These are phyloP conservation scores for Kwoniella mangroviensis DNA, from an alignment of 768 basidiomycete genomes.

Conservation along the genomic window DNA sequence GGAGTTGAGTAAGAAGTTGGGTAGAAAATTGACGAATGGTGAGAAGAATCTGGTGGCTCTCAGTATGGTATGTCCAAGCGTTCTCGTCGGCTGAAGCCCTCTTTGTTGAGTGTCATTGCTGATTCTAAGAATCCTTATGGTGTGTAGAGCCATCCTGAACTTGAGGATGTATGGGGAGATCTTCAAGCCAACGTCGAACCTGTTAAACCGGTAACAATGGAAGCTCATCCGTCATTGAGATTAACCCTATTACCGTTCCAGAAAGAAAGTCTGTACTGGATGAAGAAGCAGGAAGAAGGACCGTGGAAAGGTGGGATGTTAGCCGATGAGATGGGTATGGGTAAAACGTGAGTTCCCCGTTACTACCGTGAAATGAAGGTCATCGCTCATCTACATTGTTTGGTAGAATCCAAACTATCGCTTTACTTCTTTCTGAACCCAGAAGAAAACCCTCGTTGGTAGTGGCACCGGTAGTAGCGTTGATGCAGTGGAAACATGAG, in stretches of 20 bases:
- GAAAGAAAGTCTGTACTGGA: conserved; percentile 91
- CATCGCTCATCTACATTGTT: background rate
- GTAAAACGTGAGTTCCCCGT: conserved; percentile 54
- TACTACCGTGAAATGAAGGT: conserved; percentile 69
- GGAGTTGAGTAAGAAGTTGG: conserved; percentile 65
- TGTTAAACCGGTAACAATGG: conserved; percentile 70
- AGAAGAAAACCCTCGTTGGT: conserved; percentile 81
- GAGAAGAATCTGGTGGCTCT: conserved; percentile 63
- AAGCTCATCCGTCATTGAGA: conserved; percentile 82
- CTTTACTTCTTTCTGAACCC: conserved; percentile 77
- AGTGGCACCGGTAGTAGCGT: conserved; percentile 70
- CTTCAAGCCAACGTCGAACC: conserved; percentile 69
- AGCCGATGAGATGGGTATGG: conserved; percentile 72
- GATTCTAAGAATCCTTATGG: background rate
- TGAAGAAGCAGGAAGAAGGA: conserved; percentile 87
- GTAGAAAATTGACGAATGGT: conserved; percentile 70
- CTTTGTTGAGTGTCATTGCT: background rate
- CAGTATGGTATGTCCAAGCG: conserved; percentile 28
- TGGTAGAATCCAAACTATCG: conserved; percentile 88
- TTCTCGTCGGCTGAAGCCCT: background rate
- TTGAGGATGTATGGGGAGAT: conserved; percentile 85
- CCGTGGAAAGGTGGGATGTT: conserved; percentile 90
- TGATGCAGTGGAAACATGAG: conserved; percentile 90
- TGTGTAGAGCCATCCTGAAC: conserved; percentile 76
- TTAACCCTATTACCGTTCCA: conserved; percentile 91